Conservation (phyloP, 1,284 basidiomycete species). For the Heliocybe sulcata region DNA sequence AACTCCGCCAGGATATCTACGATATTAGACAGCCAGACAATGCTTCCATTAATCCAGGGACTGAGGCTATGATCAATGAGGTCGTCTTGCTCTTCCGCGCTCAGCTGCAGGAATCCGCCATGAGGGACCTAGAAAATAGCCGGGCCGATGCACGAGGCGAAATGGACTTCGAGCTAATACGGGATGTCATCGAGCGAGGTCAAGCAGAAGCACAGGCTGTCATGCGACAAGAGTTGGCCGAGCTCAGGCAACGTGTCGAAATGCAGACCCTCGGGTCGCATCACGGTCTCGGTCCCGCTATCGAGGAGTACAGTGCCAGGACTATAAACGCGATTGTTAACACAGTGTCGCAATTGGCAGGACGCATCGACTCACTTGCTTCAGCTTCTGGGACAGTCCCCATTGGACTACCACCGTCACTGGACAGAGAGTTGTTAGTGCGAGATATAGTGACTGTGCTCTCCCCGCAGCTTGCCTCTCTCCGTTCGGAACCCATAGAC, state of each 20-base stretch:
- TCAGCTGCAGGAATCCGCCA: conserved; percentile 57
- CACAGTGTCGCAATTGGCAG: conserved; percentile 52
- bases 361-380: conserved; percentile 36
- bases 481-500: conserved; percentile 61
- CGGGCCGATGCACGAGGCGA: conserved; percentile 68
- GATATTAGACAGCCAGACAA: conserved; percentile 11
- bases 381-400: conserved; percentile 17
- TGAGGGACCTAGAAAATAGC: conserved; percentile 51
- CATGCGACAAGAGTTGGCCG: conserved; percentile 52
- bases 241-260: conserved; percentile 32
- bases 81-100: conserved; percentile 59
- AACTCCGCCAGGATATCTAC: conserved; percentile 35
- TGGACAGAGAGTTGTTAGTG: conserved; percentile 49
- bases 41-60: conserved; percentile 28
- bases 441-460: conserved; percentile 53
- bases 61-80: conserved; percentile 57
- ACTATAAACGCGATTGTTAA: conserved; percentile 51
- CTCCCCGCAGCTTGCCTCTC: conserved; percentile 49
- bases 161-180: conserved; percentile 69
- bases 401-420: conserved; percentile 13
- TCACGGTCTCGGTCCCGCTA: conserved; percentile 17
- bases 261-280: conserved; percentile 17
- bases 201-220: conserved; percentile 50
- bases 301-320: conserved; percentile 50
- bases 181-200: conserved; percentile 59